Base-by-base conservation (phyloP, 2,329 filamentous ascomycete genomes). In the Westerdykella sp. region DNA sequence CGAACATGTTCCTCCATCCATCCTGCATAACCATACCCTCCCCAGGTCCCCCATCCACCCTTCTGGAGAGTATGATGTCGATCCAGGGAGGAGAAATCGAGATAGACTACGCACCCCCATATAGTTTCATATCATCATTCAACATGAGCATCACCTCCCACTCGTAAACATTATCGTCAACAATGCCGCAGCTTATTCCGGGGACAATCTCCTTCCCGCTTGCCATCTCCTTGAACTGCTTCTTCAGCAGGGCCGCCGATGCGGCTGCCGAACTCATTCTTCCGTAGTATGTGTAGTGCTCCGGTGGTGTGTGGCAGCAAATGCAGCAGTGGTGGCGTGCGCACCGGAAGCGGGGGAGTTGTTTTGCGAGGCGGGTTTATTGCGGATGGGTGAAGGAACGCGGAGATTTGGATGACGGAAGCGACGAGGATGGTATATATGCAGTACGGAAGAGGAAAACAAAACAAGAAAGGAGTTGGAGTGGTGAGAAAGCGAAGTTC, bases 81-180 rank as follows among this genome's bases (percentile, higher is more conserved):
- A 35, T 15, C 2, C 13, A 16, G 3, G 10, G 10, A 35, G 11
- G 13, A 35, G 34, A 35, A 21, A 34, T 16, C 3, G 5, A 35
- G 13, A 14, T 3, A 35, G 13, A 15, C 6, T 22, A 70, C 79
- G 45, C 71, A 91, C 90, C 90, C 59, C 90, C 90, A 59, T 96
- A 96, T 68, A 87, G 86, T 70, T 90, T 91, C 70, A 86, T 90
- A 63, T 95, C 89, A 57, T 96, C 90, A 49, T 81, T 88, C 53
- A 97, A 91, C 91, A 98, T 97, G 48, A 98, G 80, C 86, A 96
- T 95, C 15, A 97, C 89, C 69, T 97, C 90, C 93, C 93, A 98
- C 73, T 95, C 86, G 54, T 96, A 96, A 9, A 97, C 82, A 65
- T 95, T 85, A 66, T 85, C 86, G 59, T 84, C 82, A 41, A 90